Evolutionary conservation across 2,329 filamentous ascomycete genomes (phyloP).

Genomic region (Talaromyces sp.): DNA sequence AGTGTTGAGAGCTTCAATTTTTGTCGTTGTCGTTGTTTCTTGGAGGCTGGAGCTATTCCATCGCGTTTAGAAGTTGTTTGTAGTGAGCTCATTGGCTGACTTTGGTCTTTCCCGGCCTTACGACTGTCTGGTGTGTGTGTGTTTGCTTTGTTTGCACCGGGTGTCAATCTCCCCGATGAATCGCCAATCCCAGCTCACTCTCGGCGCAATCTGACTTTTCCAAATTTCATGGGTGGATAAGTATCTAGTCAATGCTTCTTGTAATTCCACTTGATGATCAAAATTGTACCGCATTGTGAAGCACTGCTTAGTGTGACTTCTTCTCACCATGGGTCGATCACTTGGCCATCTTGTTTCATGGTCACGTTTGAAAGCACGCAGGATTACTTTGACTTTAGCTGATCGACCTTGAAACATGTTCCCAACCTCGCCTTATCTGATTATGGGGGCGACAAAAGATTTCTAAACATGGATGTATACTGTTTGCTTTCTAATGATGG

Average conservation of each 20-base stretch:
- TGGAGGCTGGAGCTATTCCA: not conserved
- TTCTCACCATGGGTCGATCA: not conserved
- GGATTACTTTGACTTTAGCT: not conserved
- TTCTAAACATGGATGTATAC: not conserved
- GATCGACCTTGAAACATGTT: not conserved
- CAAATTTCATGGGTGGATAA: not conserved
- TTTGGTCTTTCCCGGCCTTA: not conserved
- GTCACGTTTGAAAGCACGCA: not conserved
- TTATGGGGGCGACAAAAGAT: not conserved
- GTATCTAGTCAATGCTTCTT: not conserved
- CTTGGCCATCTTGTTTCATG: not conserved
- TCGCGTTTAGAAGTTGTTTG: not conserved
- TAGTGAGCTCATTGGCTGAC: not conserved
- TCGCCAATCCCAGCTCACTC: not conserved
- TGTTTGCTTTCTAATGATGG: not conserved
- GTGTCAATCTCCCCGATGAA: not conserved
- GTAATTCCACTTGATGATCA: too few relatives aligned
- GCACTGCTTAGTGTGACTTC: not conserved
- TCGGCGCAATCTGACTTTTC: not conserved
- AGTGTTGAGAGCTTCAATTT: not conserved
- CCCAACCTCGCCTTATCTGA: not conserved
- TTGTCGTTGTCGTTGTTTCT: conserved; percentile 3
- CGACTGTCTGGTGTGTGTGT: too few relatives aligned
- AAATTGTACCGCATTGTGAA: not conserved
- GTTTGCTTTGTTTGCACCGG: conserved; percentile 2